phyloP scores from a whole-genome alignment of 2,329 filamentous ascomycete species.

The Penicillium griseofulvum region DNA sequence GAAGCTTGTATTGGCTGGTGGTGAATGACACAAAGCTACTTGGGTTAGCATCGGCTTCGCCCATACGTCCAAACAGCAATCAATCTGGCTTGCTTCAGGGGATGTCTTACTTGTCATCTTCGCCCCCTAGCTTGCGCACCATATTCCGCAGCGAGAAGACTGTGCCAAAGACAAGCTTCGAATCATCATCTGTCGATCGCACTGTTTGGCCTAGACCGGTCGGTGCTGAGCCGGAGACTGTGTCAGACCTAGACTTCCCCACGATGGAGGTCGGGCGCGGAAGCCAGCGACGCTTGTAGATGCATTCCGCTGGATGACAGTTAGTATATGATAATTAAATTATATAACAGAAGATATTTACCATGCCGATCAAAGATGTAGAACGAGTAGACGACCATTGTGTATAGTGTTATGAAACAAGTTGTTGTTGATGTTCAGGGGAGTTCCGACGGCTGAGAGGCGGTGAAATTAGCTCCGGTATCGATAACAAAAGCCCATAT shows the following conservation, averaged over 20 bases:
- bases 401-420: constrained; percentile 17
- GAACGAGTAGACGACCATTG: constrained; percentile 94
- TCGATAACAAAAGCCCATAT: constrained; percentile 15
- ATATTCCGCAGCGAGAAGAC: constrained; percentile 96
- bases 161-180: constrained; percentile 95
- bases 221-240: constrained; percentile 47
- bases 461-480: constrained; percentile 19
- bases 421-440: constrained; percentile 23
- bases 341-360: constrained; percentile 42
- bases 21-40: constrained; percentile 84
- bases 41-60: not conserved
- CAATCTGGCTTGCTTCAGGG: not conserved
- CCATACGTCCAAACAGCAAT: not conserved
- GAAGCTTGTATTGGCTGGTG: constrained; percentile 93
- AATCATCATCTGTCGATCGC: constrained; percentile 70
- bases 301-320: constrained; percentile 74
- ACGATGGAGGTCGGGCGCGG: constrained; percentile 51
- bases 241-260: constrained; percentile 46
- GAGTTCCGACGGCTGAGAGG: constrained; percentile 11
- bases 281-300: constrained; percentile 88
- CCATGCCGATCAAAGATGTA: constrained; percentile 99
- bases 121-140: constrained; percentile 89
- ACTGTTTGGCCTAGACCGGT: constrained; percentile 39
- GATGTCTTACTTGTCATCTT: constrained; percentile 67
- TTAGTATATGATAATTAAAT: constrained; percentile 9